These are phyloP conservation scores for Austropuccinia psidii DNA, from an alignment of 1,284 basidiomycete genomes.

Conservation along the genomic window DNA sequence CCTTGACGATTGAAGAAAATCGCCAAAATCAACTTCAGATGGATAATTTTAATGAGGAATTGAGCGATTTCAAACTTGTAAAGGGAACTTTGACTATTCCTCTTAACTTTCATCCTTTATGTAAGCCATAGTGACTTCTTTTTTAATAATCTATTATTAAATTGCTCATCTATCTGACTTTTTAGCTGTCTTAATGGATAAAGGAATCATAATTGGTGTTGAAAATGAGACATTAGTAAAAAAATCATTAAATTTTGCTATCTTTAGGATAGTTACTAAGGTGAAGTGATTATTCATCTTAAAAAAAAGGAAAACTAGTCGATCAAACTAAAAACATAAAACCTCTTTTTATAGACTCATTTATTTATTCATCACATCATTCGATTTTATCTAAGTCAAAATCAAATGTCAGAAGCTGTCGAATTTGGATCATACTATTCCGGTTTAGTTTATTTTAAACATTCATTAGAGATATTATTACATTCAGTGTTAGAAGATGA, in stretches of 20 bases:
- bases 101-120: slow-evolving; percentile 89
- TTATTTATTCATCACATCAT: slow-evolving; percentile 90
- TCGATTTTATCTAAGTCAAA: slow-evolving; percentile 67
- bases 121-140: slow-evolving; percentile 54
- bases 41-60: slow-evolving; percentile 15
- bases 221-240: slow-evolving; percentile 76
- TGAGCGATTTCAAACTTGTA: slow-evolving; percentile 55
- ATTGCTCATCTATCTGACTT: neutral
- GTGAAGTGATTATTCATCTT: slow-evolving; percentile 52
- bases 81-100: slow-evolving; percentile 86
- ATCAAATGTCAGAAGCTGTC: slow-evolving; percentile 69
- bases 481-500: slow-evolving; percentile 93
- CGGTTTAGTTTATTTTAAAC: slow-evolving; percentile 81
- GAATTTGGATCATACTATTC: slow-evolving; percentile 79
- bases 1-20: slow-evolving; percentile 69
- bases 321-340: too few species aligned
- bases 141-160: neutral
- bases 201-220: slow-evolving; percentile 93
- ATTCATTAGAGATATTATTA: slow-evolving; percentile 85
- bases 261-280: slow-evolving; percentile 84
- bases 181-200: slow-evolving; percentile 90
- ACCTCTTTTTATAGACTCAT: slow-evolving; percentile 76
- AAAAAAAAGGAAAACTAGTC: neutral
- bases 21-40: slow-evolving; percentile 15
- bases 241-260: slow-evolving; percentile 72